Percentiles rank a stretch among this genome's conserved stretches.
phyloP scores from a whole-genome alignment of 495 filamentous ascomycete species.

The Penicillium bovifimosum region DNA sequence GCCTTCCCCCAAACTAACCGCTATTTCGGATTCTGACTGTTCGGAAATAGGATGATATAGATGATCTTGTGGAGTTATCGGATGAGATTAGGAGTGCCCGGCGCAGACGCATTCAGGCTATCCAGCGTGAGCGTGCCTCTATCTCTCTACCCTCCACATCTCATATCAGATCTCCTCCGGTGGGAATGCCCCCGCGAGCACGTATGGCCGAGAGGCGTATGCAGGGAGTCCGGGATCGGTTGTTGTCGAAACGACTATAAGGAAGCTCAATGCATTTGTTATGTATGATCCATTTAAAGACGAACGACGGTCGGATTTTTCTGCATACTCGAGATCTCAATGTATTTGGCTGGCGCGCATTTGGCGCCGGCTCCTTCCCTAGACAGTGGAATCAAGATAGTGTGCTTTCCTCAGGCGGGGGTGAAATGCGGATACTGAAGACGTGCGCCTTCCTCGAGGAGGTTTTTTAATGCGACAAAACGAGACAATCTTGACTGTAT shows the following conservation, averaged over 20 bases:
- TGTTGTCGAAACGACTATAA: constrained; percentile 12
- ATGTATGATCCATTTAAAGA: background rate
- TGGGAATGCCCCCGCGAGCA: constrained; percentile 12
- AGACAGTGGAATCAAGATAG: no score
- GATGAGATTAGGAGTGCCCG: constrained; percentile 75
- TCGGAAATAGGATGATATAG: constrained; percentile 71
- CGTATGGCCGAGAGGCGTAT: constrained; percentile 11
- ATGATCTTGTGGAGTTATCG: constrained; percentile 70
- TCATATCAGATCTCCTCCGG: background rate
- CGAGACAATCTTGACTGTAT: no score
- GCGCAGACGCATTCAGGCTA: constrained; percentile 70
- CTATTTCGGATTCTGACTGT: background rate
- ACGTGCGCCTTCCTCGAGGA: no score
- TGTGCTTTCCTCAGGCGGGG: no score
- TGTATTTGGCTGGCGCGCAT: no score
- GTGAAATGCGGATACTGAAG: no score
- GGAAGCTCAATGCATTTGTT: background rate
- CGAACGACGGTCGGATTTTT: background rate
- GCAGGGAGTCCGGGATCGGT: constrained; percentile 17
- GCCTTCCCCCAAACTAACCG: background rate
- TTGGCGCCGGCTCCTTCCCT: no score
- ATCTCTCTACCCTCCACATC: background rate
- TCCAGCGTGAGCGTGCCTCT: constrained; percentile 66
- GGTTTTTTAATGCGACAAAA: no score
- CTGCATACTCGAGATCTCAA: background rate